These are phyloP conservation scores for Podospora pseudoanserina DNA, from an alignment of 495 filamentous ascomycete species.

Conservation along the genomic window DNA sequence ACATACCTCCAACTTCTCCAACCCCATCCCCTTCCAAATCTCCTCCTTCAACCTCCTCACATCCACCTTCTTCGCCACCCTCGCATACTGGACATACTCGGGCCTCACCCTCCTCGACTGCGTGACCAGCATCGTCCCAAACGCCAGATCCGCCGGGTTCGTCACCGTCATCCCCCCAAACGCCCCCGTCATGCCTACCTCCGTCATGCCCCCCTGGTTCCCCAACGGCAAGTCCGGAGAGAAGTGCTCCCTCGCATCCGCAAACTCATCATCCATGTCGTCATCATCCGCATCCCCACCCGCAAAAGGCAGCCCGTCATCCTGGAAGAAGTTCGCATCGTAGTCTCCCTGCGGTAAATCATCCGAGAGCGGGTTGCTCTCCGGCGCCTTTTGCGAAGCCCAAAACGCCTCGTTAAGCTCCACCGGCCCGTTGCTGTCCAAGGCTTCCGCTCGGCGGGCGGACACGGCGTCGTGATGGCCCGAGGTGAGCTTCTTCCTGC, in stretches of 20 bases:
- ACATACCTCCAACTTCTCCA: constrained; percentile 49
- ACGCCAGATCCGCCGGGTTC: constrained; percentile 58
- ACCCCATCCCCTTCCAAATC: constrained; percentile 86
- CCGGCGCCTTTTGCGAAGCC: constrained; percentile 69
- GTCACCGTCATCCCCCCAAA: constrained; percentile 48
- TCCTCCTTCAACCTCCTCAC: constrained; percentile 91
- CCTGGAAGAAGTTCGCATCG: constrained; percentile 96
- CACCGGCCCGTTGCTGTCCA: constrained; percentile 43
- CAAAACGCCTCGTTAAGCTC: constrained; percentile 96
- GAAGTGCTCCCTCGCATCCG: constrained; percentile 87
- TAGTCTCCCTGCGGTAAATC: constrained; percentile 66
- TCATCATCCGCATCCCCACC: constrained; percentile 73
- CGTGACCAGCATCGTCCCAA: constrained; percentile 91
- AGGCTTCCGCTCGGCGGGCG: constrained; percentile 31
- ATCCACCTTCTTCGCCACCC: constrained; percentile 98
- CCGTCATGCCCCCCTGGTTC: constrained; percentile 33
- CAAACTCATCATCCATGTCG: constrained; percentile 66
- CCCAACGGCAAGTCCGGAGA: constrained; percentile 60
- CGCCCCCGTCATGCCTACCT: constrained; percentile 46
- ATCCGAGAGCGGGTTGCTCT: constrained; percentile 31
- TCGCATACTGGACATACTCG: constrained; percentile 94
- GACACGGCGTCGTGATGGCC: not conserved
- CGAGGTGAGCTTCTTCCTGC: constrained; percentile 32
- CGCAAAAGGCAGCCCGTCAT: constrained; percentile 78
- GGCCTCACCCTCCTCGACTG: constrained; percentile 76